These are phyloP conservation scores for Magnusiomyces suaveolens DNA, from an alignment of 1,139 yeast species.

Conservation along the genomic window DNA sequence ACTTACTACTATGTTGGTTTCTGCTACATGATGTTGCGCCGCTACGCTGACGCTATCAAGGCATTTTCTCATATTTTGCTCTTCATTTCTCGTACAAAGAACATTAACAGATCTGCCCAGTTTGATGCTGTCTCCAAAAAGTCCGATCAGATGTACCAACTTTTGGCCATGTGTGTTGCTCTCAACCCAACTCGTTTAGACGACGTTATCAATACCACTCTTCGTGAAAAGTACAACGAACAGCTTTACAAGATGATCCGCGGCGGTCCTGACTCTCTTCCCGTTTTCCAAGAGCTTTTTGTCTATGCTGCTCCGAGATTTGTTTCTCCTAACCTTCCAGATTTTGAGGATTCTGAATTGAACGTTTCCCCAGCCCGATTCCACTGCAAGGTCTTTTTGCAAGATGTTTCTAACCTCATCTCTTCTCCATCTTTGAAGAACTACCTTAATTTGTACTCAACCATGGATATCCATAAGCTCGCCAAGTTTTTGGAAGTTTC, in stretches of 20 bases:
- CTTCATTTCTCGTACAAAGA: slow-evolving; percentile 40
- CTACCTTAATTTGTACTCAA: slow-evolving; percentile 39
- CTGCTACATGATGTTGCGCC: slow-evolving; percentile 41
- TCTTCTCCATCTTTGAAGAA: slow-evolving; percentile 37
- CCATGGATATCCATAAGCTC: slow-evolving; percentile 38
- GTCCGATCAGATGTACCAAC: slow-evolving; percentile 44
- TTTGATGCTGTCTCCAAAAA: slow-evolving; percentile 40
- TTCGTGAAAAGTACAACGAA: slow-evolving; percentile 41
- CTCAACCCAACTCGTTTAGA: slow-evolving; percentile 40
- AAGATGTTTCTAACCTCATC: slow-evolving; percentile 34
- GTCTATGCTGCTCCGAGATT: slow-evolving; percentile 42
- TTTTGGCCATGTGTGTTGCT: slow-evolving; percentile 39
- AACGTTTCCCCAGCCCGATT: slow-evolving; percentile 36
- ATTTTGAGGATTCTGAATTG: slow-evolving; percentile 28
- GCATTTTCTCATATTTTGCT: slow-evolving; percentile 40
- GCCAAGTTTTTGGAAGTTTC: slow-evolving; percentile 37
- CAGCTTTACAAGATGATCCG: slow-evolving; percentile 37
- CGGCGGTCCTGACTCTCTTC: slow-evolving; percentile 37
- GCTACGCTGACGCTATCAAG: slow-evolving; percentile 43
- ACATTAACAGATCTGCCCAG: slow-evolving; percentile 38
- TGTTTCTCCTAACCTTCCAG: slow-evolving; percentile 36
- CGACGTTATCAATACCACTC: slow-evolving; percentile 36
- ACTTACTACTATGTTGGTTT: slow-evolving; percentile 44
- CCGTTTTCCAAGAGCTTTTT: slow-evolving; percentile 39
- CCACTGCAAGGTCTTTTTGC: slow-evolving; percentile 39